These are phyloP conservation scores for Trametes maxima DNA, from an alignment of 768 basidiomycete species.

Conservation along the genomic window DNA sequence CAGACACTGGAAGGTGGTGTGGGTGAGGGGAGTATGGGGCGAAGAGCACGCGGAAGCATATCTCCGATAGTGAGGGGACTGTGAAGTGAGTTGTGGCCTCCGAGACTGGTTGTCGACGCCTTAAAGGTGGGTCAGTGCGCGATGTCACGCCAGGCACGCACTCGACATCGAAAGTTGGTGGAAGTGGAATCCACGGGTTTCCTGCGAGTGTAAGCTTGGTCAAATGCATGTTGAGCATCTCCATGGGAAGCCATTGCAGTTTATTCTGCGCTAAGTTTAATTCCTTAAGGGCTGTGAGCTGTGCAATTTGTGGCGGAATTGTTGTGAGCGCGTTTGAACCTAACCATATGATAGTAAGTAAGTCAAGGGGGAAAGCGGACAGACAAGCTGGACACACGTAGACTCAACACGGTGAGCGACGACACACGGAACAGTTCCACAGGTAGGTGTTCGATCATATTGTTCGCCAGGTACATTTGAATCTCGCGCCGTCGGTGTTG, in stretches of 20 bases:
- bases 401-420: conserved; percentile 60
- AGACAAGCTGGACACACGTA: conserved; percentile 50
- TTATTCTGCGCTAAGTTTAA: conserved; percentile 65
- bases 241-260: conserved; percentile 62
- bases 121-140: too few relatives aligned
- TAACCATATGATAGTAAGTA: conserved; percentile 27
- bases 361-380: background rate
- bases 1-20: too few relatives aligned
- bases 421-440: conserved; percentile 56
- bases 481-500: conserved; percentile 40
- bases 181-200: conserved; percentile 57
- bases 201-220: conserved; percentile 50
- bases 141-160: background rate
- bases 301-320: conserved; percentile 65
- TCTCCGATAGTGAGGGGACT: conserved; percentile 39
- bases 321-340: conserved; percentile 58
- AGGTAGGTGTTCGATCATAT: conserved; percentile 57
- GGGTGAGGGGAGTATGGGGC: conserved; percentile 23
- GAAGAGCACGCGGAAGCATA: conserved; percentile 42
- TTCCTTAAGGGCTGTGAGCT: conserved; percentile 54
- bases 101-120: conserved; percentile 1
- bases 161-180: conserved; percentile 1
- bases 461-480: conserved; percentile 57
- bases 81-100: conserved; percentile 23
- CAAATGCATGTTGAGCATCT: conserved; percentile 62